Conservation (phyloP, 2,329 filamentous ascomycete genomes). For the Colletotrichum magnum region DNA sequence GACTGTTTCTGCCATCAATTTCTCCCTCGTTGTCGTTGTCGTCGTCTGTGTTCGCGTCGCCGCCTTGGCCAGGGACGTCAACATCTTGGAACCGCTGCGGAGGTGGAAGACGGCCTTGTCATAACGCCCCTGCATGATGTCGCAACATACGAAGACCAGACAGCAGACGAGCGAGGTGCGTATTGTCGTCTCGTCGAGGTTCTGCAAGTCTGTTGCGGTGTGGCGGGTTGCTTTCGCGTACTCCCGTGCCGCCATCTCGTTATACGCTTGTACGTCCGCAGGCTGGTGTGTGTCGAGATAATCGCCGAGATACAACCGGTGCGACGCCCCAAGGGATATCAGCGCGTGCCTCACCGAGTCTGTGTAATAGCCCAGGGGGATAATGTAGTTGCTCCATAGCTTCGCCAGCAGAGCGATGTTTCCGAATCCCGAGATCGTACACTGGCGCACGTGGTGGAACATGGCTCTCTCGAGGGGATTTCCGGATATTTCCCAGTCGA, state of each 20-base stretch:
- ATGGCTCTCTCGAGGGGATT: background rate
- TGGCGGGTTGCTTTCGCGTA: background rate
- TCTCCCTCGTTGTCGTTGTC: background rate
- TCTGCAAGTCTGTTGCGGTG: background rate
- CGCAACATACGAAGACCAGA: constrained; percentile 44
- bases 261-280: background rate
- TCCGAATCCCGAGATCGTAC: constrained; percentile 10
- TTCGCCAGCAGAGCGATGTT: constrained; percentile 5
- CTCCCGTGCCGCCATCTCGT: constrained; percentile 1
- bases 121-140: constrained; percentile 44
- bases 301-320: constrained; percentile 10
- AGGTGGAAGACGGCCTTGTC: constrained; percentile 43
- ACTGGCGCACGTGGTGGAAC: constrained; percentile 23
- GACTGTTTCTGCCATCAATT: constrained; percentile 8
- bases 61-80: constrained; percentile 8
- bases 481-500: constrained; percentile 6
- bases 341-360: constrained; percentile 8
- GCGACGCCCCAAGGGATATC: constrained; percentile 11
- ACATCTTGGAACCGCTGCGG: constrained; percentile 35
- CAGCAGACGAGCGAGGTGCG: constrained; percentile 41
- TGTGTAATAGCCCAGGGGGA: constrained; percentile 21
- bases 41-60: background rate
- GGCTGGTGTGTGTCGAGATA: background rate
- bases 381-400: constrained; percentile 24
- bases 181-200: background rate